Percentiles rank a stretch among this genome's conserved stretches.
Evolutionary conservation across 768 basidiomycete genomes (phyloP).

Genomic region (Tylopilus rubrobrunneus): DNA sequence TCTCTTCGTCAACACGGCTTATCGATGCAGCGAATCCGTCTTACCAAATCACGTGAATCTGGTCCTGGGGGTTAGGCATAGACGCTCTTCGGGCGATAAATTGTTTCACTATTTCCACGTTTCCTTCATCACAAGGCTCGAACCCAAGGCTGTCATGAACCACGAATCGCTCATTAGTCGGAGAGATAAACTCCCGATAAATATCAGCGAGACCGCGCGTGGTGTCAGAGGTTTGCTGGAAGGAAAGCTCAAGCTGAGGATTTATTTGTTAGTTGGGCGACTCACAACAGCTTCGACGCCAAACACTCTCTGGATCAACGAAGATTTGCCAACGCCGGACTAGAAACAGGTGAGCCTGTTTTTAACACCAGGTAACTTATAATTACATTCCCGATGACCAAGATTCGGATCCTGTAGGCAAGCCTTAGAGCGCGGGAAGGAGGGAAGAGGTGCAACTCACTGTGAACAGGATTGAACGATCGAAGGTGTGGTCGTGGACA

Average conservation of each 20-base stretch:
- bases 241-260: neutral
- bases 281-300: conserved; percentile 11
- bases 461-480: conserved; percentile 11
- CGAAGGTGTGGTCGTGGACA: conserved; percentile 5
- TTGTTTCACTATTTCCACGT: conserved; percentile 1
- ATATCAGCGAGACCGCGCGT: conserved; percentile 7
- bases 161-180: conserved; percentile 9
- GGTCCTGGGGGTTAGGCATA: conserved; percentile 1
- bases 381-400: conserved; percentile 17
- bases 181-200: conserved; percentile 12
- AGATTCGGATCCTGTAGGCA: conserved; percentile 8
- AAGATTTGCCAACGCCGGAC: conserved; percentile 15
- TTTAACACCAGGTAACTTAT: neutral
- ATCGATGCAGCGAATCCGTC: neutral
- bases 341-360: neutral
- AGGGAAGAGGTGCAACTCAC: neutral
- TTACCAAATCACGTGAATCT: conserved; percentile 15
- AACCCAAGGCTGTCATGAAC: conserved; percentile 18
- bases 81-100: conserved; percentile 4
- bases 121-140: conserved; percentile 6
- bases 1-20: neutral
- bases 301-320: conserved; percentile 9
- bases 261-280: neutral
- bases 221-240: neutral
- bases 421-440: neutral